Conservation (phyloP, 371 early-diverging fungal species). For the Nematocida homosporus region DNA sequence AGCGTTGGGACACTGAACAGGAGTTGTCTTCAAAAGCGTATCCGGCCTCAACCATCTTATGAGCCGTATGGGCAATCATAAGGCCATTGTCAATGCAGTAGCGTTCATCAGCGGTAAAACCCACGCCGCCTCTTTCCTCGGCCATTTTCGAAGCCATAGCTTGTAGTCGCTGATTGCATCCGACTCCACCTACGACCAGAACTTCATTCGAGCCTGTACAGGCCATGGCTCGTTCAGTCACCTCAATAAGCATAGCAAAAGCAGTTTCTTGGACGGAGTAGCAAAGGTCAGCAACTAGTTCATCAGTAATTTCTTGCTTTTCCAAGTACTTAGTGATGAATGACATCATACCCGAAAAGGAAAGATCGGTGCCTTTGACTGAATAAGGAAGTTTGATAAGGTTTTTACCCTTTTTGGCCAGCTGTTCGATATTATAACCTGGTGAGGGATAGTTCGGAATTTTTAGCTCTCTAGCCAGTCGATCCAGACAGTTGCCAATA, state of each 20-base stretch:
- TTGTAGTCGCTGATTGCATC: slow-evolving; percentile 82
- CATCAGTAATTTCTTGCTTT: slow-evolving; percentile 8
- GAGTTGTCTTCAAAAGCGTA: slow-evolving; percentile 73
- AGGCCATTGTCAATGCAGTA: slow-evolving; percentile 98
- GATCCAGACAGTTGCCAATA: slow-evolving; percentile 94
- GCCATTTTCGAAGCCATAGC: slow-evolving; percentile 96
- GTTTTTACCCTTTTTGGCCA: slow-evolving; percentile 80
- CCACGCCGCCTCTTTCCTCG: slow-evolving; percentile 76
- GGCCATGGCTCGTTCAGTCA: slow-evolving; percentile 98
- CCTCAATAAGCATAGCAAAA: slow-evolving; percentile 96
- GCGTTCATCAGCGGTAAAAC: slow-evolving; percentile 90
- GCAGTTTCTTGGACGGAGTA: slow-evolving; percentile 93
- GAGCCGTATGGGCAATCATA: slow-evolving; percentile 97
- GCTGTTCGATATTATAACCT: slow-evolving; percentile 93
- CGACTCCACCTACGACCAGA: slow-evolving; percentile 95
- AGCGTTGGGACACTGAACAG: slow-evolving; percentile 83
- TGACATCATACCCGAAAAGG: slow-evolving; percentile 88
- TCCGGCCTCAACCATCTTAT: slow-evolving; percentile 67
- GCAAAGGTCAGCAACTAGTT: slow-evolving; percentile 81
- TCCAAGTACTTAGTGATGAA: slow-evolving; percentile 73
- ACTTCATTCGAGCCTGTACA: slow-evolving; percentile 86
- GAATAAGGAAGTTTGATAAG: slow-evolving; percentile 85
- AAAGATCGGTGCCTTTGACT: slow-evolving; percentile 99
- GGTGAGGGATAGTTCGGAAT: slow-evolving; percentile 92
- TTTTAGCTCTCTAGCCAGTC: slow-evolving; percentile 85